These are phyloP conservation scores for Xerocomellus chrysenteron DNA, from an alignment of 768 basidiomycete genomes.

Conservation along the genomic window DNA sequence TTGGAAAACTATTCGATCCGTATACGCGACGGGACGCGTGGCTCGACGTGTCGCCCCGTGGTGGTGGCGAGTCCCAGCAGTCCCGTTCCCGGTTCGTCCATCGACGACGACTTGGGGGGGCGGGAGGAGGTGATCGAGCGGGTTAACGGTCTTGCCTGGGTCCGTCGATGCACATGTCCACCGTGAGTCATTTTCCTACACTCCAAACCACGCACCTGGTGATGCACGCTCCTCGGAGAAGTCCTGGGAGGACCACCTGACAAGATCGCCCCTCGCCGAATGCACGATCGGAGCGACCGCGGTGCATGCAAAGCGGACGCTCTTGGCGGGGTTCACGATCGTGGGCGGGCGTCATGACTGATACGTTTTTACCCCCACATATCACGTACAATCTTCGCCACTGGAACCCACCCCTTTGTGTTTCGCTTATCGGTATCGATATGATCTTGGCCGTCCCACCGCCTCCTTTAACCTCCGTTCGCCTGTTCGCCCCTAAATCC, in stretches of 20 bases:
- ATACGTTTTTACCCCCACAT: constrained; percentile 23
- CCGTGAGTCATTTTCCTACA: no score
- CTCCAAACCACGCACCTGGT: no score
- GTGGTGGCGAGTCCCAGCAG: no score
- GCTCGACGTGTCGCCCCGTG: no score
- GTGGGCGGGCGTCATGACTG: constrained; percentile 37
- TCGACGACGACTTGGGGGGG: no score
- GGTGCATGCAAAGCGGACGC: constrained; percentile 54
- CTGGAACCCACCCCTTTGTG: background rate
- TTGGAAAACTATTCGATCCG: no score
- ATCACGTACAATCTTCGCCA: background rate
- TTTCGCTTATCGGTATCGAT: constrained; percentile 1
- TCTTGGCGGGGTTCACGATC: constrained; percentile 63
- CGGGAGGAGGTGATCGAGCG: no score
- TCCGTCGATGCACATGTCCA: no score
- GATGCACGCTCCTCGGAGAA: constrained; percentile 45
- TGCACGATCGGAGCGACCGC: constrained; percentile 59
- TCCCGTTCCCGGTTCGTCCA: no score
- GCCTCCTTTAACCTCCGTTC: no score
- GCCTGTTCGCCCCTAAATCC: background rate
- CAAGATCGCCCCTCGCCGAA: constrained; percentile 56
- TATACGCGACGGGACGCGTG: no score
- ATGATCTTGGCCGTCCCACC: background rate
- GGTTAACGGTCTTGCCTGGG: no score
- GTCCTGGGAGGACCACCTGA: constrained; percentile 61